phyloP scores from a whole-genome alignment of 129 eudicot species.

The Calendula officinalis region DNA sequence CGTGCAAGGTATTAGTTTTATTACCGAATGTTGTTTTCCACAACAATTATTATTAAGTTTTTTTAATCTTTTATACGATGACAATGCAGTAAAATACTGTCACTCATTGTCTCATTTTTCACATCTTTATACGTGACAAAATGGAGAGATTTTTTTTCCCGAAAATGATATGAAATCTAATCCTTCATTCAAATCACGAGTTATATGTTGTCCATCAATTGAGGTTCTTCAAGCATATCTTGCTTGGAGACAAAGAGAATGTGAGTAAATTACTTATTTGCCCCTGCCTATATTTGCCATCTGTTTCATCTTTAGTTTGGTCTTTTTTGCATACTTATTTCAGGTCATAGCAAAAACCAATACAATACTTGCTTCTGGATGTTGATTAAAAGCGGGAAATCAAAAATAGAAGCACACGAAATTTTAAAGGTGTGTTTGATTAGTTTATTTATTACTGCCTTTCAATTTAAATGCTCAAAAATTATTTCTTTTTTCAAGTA shows the following conservation, averaged over 20 bases:
- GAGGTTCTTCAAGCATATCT: constrained; percentile 88
- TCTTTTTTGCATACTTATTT: constrained; percentile 14
- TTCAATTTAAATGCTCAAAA: constrained; percentile 2
- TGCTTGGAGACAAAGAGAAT: constrained; percentile 81
- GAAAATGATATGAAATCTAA: constrained; percentile 43
- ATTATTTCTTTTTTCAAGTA: not conserved
- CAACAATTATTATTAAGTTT: not conserved
- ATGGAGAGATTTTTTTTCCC: constrained; percentile 71
- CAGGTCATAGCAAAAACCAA: constrained; percentile 70
- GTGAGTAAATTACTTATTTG: constrained; percentile 39
- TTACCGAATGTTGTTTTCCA: constrained; percentile 10
- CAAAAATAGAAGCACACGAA: constrained; percentile 62
- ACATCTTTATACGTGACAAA: constrained; percentile 56
- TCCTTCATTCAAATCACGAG: constrained; percentile 69
- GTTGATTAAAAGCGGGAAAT: constrained; percentile 57
- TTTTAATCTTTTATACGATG: constrained; percentile 6
- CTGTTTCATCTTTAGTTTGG: too few relatives aligned
- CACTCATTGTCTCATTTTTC: constrained; percentile 78
- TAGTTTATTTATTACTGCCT: not conserved
- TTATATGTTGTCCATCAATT: constrained; percentile 58
- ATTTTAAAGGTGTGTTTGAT: constrained; percentile 54
- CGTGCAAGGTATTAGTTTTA: constrained; percentile 56
- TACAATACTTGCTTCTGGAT: constrained; percentile 72
- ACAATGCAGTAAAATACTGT: constrained; percentile 77
- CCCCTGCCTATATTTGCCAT: not conserved